Evolutionary conservation across 192 early-diverging fungal genomes (phyloP).

Genomic region (Backusella circina): DNA sequence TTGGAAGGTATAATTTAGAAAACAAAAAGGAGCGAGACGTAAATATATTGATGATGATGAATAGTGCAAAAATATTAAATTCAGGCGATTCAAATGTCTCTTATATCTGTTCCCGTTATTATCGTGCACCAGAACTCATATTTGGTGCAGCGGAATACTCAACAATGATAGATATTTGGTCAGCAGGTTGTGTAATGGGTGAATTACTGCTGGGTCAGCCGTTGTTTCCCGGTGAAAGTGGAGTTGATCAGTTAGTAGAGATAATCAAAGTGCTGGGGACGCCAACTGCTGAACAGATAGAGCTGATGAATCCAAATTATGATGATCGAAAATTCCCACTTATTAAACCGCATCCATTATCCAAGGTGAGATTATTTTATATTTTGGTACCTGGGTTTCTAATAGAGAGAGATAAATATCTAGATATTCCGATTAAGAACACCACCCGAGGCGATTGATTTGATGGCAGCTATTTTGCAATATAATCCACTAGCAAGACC

Average conservation of each 20-base stretch:
- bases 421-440: slow-evolving; percentile 84
- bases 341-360: slow-evolving; percentile 91
- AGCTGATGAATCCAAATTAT: slow-evolving; percentile 97
- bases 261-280: slow-evolving; percentile 99
- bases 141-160: slow-evolving; percentile 95
- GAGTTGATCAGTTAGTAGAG: slow-evolving; percentile 98
- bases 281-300: slow-evolving; percentile 93
- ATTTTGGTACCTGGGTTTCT: background rate
- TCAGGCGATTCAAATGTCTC: slow-evolving; percentile 97
- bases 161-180: slow-evolving; percentile 91
- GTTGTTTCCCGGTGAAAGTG: slow-evolving; percentile 93
- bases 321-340: slow-evolving; percentile 98
- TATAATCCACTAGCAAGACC: slow-evolving; percentile 85
- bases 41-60: background rate
- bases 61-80: slow-evolving; percentile 88
- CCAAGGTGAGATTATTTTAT: slow-evolving; percentile 49
- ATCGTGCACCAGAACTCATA: slow-evolving; percentile 95
- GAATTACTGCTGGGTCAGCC: slow-evolving; percentile 93
- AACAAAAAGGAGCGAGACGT: background rate
- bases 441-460: slow-evolving; percentile 83
- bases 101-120: slow-evolving; percentile 98
- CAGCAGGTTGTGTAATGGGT: slow-evolving; percentile 94
- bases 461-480: slow-evolving; percentile 82
- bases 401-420: background rate
- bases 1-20: slow-evolving; percentile 62